These are phyloP conservation scores for Vaccinium myrtillus DNA, from an alignment of 148 eudicot genomes.

Conservation along the genomic window DNA sequence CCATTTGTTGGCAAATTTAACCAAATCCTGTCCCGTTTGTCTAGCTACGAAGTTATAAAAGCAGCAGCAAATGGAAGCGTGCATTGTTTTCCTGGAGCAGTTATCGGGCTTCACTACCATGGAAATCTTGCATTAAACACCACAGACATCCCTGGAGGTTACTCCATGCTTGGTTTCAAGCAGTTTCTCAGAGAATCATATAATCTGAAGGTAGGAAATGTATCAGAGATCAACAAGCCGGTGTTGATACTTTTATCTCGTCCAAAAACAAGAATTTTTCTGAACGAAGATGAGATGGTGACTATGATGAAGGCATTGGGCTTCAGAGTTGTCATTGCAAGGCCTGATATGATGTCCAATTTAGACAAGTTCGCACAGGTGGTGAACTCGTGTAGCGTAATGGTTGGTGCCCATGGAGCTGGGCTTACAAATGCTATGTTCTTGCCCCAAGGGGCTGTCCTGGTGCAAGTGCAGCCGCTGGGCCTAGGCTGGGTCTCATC, in stretches of 20 bases:
- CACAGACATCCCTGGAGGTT: slow-evolving; percentile 32
- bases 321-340: slow-evolving; percentile 26
- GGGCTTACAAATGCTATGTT: slow-evolving; percentile 51
- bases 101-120: slow-evolving; percentile 50
- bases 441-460: slow-evolving; percentile 44
- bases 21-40: slow-evolving; percentile 30
- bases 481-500: slow-evolving; percentile 48
- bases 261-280: slow-evolving; percentile 30
- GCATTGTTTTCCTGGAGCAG: slow-evolving; percentile 59
- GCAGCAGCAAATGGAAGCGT: slow-evolving; percentile 28
- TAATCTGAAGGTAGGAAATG: slow-evolving; percentile 21
- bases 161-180: slow-evolving; percentile 37
- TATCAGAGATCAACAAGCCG: slow-evolving; percentile 14
- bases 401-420: slow-evolving; percentile 63
- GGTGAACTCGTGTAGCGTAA: slow-evolving; percentile 45
- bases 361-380: slow-evolving; percentile 31
- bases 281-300: slow-evolving; percentile 44
- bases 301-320: slow-evolving; percentile 43
- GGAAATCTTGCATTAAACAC: slow-evolving; percentile 32
- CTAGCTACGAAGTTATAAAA: slow-evolving; percentile 33
- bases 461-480: slow-evolving; percentile 50
- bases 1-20: slow-evolving; percentile 33
- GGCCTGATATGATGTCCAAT: slow-evolving; percentile 26
- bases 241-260: slow-evolving; percentile 42
- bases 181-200: slow-evolving; percentile 34